Conservation (phyloP, 495 filamentous ascomycete genomes). For the Aspergillus kassunensis region DNA sequence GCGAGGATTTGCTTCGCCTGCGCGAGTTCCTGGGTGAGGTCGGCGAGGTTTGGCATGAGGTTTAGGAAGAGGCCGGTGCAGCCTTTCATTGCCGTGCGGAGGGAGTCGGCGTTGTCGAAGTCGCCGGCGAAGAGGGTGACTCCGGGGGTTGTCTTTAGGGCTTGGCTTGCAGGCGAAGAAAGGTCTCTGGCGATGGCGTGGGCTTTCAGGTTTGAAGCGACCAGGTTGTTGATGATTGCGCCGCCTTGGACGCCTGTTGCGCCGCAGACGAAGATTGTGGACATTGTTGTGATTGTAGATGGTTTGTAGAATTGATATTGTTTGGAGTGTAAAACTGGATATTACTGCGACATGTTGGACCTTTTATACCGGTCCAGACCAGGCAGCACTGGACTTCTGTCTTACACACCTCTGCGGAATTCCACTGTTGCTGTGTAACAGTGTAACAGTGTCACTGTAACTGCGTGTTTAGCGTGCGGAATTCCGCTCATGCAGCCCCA, state of each 20-base stretch:
- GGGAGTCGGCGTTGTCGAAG: conserved; percentile 36
- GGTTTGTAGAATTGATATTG: no score
- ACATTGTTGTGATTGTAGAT: conserved; percentile 22
- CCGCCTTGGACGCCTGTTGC: conserved; percentile 51
- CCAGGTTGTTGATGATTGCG: conserved; percentile 37
- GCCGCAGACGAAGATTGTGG: conserved; percentile 40
- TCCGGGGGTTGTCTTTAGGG: conserved; percentile 31
- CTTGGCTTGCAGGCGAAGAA: conserved; percentile 28
- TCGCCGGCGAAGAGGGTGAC: conserved; percentile 37
- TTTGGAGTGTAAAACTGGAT: no score
- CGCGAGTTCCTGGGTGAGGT: conserved; percentile 24
- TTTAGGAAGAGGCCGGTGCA: conserved; percentile 49
- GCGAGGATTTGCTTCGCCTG: conserved; percentile 38
- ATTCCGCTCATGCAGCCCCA: no score
- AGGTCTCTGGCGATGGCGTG: conserved; percentile 39
- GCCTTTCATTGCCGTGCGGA: conserved; percentile 32
- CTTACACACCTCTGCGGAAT: no score
- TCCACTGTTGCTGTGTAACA: no score
- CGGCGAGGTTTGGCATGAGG: conserved; percentile 27
- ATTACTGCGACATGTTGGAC: no score
- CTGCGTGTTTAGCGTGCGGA: no score
- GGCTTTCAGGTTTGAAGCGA: conserved; percentile 30
- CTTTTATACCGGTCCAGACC: no score
- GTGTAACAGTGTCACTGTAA: no score
- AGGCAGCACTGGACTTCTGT: no score